These are phyloP conservation scores for Metschnikowia kofuensis DNA, from an alignment of 805 yeast species.

Conservation along the genomic window DNA sequence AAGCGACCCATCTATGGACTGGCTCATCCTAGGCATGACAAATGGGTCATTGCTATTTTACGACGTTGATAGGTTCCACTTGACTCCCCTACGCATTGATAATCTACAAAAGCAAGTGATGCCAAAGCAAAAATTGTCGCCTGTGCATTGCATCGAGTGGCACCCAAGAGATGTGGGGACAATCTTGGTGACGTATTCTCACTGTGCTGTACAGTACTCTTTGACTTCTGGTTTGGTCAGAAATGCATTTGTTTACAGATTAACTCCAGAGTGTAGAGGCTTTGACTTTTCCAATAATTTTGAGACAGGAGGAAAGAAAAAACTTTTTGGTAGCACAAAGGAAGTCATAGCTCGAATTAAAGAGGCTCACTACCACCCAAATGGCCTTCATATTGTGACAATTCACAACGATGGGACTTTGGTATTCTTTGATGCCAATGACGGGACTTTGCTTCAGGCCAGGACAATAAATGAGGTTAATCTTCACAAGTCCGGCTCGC, in stretches of 20 bases:
- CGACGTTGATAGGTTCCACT: conserved; percentile 74
- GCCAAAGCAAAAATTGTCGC: conserved; percentile 56
- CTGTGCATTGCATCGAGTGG: conserved; percentile 66
- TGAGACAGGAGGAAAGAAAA: conserved; percentile 40
- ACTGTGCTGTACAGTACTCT: conserved; percentile 67
- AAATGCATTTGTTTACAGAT: conserved; percentile 54
- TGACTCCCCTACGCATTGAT: conserved; percentile 64
- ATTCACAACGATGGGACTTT: conserved; percentile 79
- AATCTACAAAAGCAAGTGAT: conserved; percentile 64
- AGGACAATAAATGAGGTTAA: conserved; percentile 65
- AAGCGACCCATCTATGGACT: conserved; percentile 85
- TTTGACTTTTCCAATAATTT: conserved; percentile 28
- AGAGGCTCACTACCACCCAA: conserved; percentile 84
- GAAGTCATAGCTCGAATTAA: conserved; percentile 30
- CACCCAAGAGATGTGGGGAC: conserved; percentile 90
- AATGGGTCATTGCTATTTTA: conserved; percentile 71
- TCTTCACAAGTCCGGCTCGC: conserved; percentile 52
- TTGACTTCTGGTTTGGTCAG: conserved; percentile 58
- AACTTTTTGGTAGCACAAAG: conserved; percentile 36
- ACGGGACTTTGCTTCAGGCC: conserved; percentile 72
- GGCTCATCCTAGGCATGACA: conserved; percentile 75
- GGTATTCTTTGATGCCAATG: conserved; percentile 89
- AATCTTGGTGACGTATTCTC: conserved; percentile 68
- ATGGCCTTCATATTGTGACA: conserved; percentile 80
- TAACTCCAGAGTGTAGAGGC: conserved; percentile 71